phyloP scores from a whole-genome alignment of 164 flowering plant species.

The Vitis riparia region DNA sequence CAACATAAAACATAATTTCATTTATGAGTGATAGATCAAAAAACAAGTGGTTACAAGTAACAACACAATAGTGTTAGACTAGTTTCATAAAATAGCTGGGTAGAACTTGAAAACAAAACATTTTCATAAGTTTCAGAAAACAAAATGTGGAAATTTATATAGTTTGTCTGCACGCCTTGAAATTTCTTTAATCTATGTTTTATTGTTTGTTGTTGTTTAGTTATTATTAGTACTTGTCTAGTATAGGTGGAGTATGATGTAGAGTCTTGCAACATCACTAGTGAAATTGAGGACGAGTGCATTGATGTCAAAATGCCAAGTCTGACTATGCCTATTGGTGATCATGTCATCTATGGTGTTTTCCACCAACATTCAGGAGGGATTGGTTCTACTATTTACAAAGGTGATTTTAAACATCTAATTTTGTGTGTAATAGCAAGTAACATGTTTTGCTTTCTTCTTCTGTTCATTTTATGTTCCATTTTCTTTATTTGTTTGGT shows the following conservation, averaged over 20 bases:
- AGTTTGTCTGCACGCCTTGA: background rate
- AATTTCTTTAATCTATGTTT: background rate
- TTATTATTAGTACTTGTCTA: background rate
- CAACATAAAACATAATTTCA: no score
- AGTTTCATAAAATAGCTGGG: background rate
- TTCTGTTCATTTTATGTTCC: background rate
- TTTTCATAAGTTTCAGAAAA: background rate
- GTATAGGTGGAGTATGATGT: constrained; percentile 75
- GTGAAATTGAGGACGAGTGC: constrained; percentile 30
- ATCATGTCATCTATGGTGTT: constrained; percentile 72
- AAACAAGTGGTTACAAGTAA: no score
- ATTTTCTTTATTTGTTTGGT: background rate
- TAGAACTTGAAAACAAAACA: background rate
- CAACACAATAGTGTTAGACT: background rate
- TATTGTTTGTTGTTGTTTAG: background rate
- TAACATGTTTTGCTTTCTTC: background rate
- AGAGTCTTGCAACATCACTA: constrained; percentile 38
- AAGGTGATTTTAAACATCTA: constrained; percentile 42
- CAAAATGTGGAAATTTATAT: background rate
- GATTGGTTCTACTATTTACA: constrained; percentile 58
- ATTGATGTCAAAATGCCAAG: constrained; percentile 42
- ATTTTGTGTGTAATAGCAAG: background rate
- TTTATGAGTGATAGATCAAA: no score
- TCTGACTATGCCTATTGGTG: constrained; percentile 50
- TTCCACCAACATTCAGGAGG: constrained; percentile 86